Evolutionary conservation across 345 rosid species (phyloP), one percentile per base, ranked within the genome.

Genomic region (Anastatica hierochuntica): DNA sequence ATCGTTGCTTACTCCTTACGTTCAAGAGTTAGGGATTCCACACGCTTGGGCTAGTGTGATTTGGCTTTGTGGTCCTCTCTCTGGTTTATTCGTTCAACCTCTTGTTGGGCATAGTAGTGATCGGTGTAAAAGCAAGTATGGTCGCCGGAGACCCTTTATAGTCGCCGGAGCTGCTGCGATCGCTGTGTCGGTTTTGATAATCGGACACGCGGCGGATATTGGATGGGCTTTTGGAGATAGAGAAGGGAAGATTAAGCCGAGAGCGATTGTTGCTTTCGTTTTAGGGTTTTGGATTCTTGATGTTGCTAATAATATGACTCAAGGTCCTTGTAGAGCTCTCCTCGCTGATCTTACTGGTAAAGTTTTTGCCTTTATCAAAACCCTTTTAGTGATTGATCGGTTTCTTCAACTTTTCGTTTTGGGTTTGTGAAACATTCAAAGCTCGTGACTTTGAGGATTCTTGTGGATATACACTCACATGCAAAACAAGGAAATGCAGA

Each of bases 31-130:
- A 8, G 98, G 98, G 49, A 88, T 88, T 36, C 96, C 96, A 1
- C 96, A 92, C 74, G 78, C 83, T 36, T 92, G 95, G 98, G 90
- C 98, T 14, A 92, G 98, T 56, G 60, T 85, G 21, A 88, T 92
- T 40, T 88, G 98, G 98, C 86, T 92, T 4, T 92, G 98, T 58
- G 98, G 98, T 5, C 97, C 97, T 13, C 85, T 92, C 53, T 85
- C 98, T 4, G 98, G 98, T 36, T 68, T 92, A 4, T 1, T 88
- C 4, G 96, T 92, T 21, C 98, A 92, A 57, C 98, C 98, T 1
- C 67, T 92, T 13, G 97, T 88, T 3, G 98, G 97, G 3, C 97
- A 74, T 62, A 77, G 80, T 69, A 92, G 98, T 58, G 98, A 92
- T 33, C 82, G 88, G 36, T 85, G 90, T 73, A 75, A 65, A 10